A percentile compares a stretch with the other conserved stretches of the same genome.
These are phyloP conservation scores for Gossypium raimondii DNA, from an alignment of 345 rosid species.

Conservation along the genomic window DNA sequence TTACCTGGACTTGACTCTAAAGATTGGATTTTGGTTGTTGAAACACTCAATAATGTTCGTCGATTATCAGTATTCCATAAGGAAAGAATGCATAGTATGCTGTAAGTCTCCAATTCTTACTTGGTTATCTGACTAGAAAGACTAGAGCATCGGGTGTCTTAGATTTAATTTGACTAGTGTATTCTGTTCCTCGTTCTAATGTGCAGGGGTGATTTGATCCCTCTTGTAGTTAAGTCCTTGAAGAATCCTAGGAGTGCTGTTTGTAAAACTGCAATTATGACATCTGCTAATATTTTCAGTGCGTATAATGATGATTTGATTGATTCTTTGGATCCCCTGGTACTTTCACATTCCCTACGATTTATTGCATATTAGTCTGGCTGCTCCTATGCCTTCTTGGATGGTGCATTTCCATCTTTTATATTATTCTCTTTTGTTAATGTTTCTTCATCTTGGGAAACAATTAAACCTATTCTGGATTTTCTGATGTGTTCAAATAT, in stretches of 20 bases:
- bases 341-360: constrained; percentile 23
- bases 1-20: constrained; percentile 76
- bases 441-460: background rate
- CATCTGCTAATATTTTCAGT: constrained; percentile 71
- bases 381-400: background rate
- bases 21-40: constrained; percentile 80
- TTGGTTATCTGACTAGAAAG: constrained; percentile 11
- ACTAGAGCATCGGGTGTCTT: background rate
- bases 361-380: background rate
- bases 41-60: constrained; percentile 75
- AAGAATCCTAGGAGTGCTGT: constrained; percentile 98
- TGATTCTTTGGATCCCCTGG: constrained; percentile 79
- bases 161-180: constrained; percentile 9
- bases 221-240: constrained; percentile 76
- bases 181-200: constrained; percentile 17
- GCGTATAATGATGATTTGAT: constrained; percentile 64
- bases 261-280: constrained; percentile 94
- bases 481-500: constrained; percentile 17
- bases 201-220: constrained; percentile 63
- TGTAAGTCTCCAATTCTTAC: constrained; percentile 50
- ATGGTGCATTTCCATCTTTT: constrained; percentile 2
- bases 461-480: background rate
- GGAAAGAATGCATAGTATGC: constrained; percentile 50
- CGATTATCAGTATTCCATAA: constrained; percentile 74
- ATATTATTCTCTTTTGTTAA: constrained; percentile 6